Base-by-base conservation (phyloP, 169 alveolate genomes). In the Cryptosporidium xiaoi region DNA sequence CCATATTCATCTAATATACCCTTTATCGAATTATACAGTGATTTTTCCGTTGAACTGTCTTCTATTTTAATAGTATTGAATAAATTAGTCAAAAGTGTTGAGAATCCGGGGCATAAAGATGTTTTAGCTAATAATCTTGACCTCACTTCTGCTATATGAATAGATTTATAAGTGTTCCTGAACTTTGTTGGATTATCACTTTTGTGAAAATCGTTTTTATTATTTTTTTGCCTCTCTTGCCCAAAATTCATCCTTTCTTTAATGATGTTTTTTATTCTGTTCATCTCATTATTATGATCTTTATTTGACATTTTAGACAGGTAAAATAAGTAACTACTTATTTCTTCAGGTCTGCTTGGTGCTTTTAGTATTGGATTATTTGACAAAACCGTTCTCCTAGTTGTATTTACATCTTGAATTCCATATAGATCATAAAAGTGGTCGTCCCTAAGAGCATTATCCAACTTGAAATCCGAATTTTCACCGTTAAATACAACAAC, bases 71-170 rank as follows among this genome's bases (percentile, higher is more conserved):
- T 56, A 13, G 87, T 62, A 50, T 77, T 56, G 48, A 60, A 77
- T 18, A 77, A 53, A 62, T 77, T 77, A 1, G 77, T 36, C 33
- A 62, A 34, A 44, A 77, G n/a, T 15, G 87, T 60, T 13, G 87
- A 77, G 40, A 77, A 77, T 3, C 87, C 87, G 12, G 87, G 87
- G 50, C 87, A 77, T 29, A 77, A 40, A 27, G 87, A 68, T 20
- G 87, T 60, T 20, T 77, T 77, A 33, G 87, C 87, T 27, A 77
- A 71, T 60, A 77, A 20, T 16, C 87, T 77, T 24, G 87, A 77
- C n/a, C 87, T 24, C n/a, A 77, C 44, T 20, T 77, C 87, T 1
- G 87, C 69, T 20, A 77, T 62, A 51, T 77, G 58, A 36, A 77
- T 62, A 16, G 87, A 71, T 18, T 51, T 60, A 77, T 77, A 77